Percentiles rank a stretch among this genome's conserved stretches.
These are phyloP conservation scores for Lipomyces yarrowii DNA, from an alignment of 1,139 yeast species.

Conservation along the genomic window DNA sequence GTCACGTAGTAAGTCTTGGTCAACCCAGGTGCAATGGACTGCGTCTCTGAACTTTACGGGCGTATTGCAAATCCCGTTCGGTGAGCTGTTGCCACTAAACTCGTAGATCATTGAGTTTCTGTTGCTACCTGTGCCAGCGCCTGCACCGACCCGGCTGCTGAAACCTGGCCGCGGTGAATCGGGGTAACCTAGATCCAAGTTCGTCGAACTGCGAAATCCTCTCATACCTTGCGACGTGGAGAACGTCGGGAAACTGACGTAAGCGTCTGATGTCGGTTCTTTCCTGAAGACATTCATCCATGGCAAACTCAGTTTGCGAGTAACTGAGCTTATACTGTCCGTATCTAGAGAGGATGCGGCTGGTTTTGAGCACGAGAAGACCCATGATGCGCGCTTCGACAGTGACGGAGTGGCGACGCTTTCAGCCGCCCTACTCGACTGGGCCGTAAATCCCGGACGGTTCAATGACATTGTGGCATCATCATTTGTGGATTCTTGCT, in stretches of 20 bases:
- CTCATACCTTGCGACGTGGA: neutral
- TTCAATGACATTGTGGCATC: neutral
- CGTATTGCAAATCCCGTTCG: neutral
- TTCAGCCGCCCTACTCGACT: neutral
- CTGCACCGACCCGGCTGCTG: constrained; percentile 2
- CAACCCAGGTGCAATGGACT: constrained; percentile 10
- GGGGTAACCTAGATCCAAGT: neutral
- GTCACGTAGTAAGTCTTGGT: constrained; percentile 15
- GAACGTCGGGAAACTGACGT: constrained; percentile 26
- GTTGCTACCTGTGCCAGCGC: constrained; percentile 3
- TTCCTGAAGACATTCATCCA: constrained; percentile 21
- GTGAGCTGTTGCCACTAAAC: constrained; percentile 6
- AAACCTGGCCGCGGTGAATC: constrained; percentile 10
- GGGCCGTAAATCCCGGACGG: neutral
- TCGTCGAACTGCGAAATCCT: constrained; percentile 1
- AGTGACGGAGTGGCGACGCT: constrained; percentile 4
- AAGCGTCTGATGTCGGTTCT: constrained; percentile 14
- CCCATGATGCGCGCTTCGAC: constrained; percentile 18
- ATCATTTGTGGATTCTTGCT: neutral
- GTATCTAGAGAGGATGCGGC: neutral
- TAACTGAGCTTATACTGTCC: neutral
- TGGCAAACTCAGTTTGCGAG: constrained; percentile 1
- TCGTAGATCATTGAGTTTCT: constrained; percentile 9
- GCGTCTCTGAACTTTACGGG: constrained; percentile 1
- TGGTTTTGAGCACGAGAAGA: constrained; percentile 1